Evolutionary conservation across 805 yeast genomes (phyloP), one percentile per base, ranked within the genome.

Genomic region (Teunomyces atbi): DNA sequence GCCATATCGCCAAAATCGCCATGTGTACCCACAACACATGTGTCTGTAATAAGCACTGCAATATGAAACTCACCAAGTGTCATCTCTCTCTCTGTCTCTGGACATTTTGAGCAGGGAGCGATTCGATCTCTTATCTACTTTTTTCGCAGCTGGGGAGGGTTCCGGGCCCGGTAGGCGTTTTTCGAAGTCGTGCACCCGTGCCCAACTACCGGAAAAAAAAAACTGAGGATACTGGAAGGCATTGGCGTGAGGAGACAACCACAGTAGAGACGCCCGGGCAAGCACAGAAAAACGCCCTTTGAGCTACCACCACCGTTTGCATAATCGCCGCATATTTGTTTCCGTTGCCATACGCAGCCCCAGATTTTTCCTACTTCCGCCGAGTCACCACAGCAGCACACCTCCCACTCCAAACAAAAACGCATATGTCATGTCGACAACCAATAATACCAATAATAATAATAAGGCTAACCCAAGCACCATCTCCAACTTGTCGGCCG

Each of bases 1-100:
- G 38, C 23, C 51, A 73, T 73, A 49, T 79, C 81, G 2, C 81
- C 84, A 56, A 76, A 80, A 57, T 78, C 81, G 1, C 84, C 84
- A 54, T 55, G 70, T n/a, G 54, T 55, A 13, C 55, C 63, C 8
- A 54, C 53, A 23, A 65, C 64, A 5, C 71, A 69, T 5, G 68
- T 64, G 49, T 74, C 78, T 47, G 69, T 61, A 3, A 64, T 69
- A n/a, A 73, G 53, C 16, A 73, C 61, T 12, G 76, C 77, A 39
- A 73, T 60, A 46, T 70, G 73, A 20, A 29, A 21, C 15, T 34
- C 37, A n/a, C 38, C 18, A 5, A 50, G 45, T 47, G 50, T 42
- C 41, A 15, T 13, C 4, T n/a, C n/a, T n/a, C n/a, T n/a, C n/a
- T n/a, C n/a, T n/a, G n/a, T n/a, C n/a, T n/a, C n/a, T n/a, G n/a